Conservation (phyloP, 1,139 yeast genomes). For the Pichia sp. region DNA sequence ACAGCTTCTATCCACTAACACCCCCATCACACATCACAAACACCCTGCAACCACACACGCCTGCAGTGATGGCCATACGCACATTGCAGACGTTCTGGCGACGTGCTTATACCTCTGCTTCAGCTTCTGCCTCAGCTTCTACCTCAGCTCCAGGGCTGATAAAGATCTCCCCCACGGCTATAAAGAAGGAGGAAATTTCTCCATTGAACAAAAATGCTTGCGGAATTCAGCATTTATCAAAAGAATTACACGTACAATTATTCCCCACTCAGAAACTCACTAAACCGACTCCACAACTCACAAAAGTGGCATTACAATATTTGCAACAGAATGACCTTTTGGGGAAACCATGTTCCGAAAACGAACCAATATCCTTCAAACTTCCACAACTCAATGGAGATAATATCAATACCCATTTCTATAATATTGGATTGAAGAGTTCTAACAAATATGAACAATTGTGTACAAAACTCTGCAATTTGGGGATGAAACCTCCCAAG, state of each 20-base stretch:
- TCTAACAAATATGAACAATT: conserved; percentile 55
- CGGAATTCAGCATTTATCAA: conserved; percentile 66
- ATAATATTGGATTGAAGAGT: conserved; percentile 54
- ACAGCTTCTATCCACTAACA: too few relatives aligned
- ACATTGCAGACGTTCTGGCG: too few relatives aligned
- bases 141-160: too few relatives aligned
- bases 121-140: too few relatives aligned
- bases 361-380: conserved; percentile 53
- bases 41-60: too few relatives aligned
- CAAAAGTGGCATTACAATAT: conserved; percentile 56
- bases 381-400: conserved; percentile 68
- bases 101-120: too few relatives aligned
- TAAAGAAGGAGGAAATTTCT: neutral
- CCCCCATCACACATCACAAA: too few relatives aligned
- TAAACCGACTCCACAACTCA: conserved; percentile 27
- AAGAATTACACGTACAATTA: conserved; percentile 48
- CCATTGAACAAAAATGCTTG: conserved; percentile 44
- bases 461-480: conserved; percentile 34
- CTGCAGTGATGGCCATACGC: too few relatives aligned
- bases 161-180: conserved; percentile 7
- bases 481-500: conserved; percentile 18
- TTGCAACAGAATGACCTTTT: conserved; percentile 58
- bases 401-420: conserved; percentile 78
- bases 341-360: conserved; percentile 68
- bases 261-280: conserved; percentile 37